Evolutionary conservation across 192 early-diverging fungal genomes (phyloP).

Genomic region (Linnemannia elongata): DNA sequence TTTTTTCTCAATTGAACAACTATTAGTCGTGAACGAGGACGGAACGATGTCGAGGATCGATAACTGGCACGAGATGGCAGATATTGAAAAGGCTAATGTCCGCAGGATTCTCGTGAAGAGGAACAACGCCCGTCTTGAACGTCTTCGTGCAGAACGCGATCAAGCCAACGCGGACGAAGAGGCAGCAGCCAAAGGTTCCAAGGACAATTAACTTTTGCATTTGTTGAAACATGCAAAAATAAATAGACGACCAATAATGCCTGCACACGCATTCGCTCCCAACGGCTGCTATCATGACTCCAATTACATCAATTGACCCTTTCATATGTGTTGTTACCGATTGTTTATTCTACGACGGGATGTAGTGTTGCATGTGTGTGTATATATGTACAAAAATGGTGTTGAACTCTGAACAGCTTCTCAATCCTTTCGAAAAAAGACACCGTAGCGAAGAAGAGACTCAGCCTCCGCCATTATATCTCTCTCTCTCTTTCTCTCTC

Average conservation of each 20-base stretch:
- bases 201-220: background rate
- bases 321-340: background rate
- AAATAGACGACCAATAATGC: background rate
- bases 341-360: background rate
- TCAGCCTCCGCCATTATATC: background rate
- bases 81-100: constrained; percentile 66
- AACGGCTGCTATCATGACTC: background rate
- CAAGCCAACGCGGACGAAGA: background rate
- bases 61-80: constrained; percentile 67
- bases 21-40: constrained; percentile 63
- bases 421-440: background rate
- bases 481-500: background rate
- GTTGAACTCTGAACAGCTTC: background rate
- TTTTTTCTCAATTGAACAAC: background rate
- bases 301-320: background rate
- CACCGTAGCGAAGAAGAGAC: background rate
- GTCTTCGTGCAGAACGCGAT: constrained; percentile 28
- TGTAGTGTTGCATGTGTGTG: background rate
- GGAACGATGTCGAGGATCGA: constrained; percentile 66
- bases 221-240: background rate
- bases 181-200: background rate
- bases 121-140: constrained; percentile 54
- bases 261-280: too few relatives aligned
- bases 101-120: constrained; percentile 63
- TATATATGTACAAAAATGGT: background rate